Evolutionary conservation across 1,284 basidiomycete genomes (phyloP), one percentile per base, ranked within the genome.

Genomic region (Pseudozyma sp.): DNA sequence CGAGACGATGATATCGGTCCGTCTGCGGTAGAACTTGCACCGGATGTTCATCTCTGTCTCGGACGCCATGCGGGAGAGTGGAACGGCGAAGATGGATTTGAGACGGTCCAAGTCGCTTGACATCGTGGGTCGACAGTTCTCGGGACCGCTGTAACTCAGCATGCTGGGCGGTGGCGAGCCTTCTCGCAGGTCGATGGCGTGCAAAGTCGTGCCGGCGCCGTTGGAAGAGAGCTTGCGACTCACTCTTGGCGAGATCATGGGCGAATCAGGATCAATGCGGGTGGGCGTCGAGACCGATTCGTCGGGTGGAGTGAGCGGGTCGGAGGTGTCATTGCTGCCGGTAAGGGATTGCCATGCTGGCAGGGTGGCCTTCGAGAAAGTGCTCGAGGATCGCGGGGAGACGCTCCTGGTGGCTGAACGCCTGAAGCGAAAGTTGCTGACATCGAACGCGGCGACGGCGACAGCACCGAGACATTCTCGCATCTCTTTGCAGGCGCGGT

Each of bases 31-130:
- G 47, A 67, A 62, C 19, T 67, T 43, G 63, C 63, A 66, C 13
- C 68, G 63, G 10, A 70, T 47, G 47, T 53, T 70, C 61, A 70
- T 64, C 7, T 65, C 45, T 9, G 68, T 70, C 8, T 65, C 68
- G 16, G 55, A 29, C 9, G 68, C 68, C 47, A 54, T 40, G 24
- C 49, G 61, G 7, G 61, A 56, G 14, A 70, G 44, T 4, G 68
- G 56, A 13, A 16, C 11, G 17, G 68, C 62, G 40, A 70, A 70
- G 16, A 42, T 33, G 24, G 52, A 31, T 49, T 70, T 70, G 68
- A 59, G 45, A 7, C 42, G 45, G 7, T 56, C 45, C 6, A 63
- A 46, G 40, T 70, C 62, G 11, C 65, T 45, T n/a, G 62, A 49
- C 53, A 70, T 40, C 53, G 64, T 58, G 34, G 68, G 68, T 7